Base-by-base conservation (phyloP, 805 yeast species). In the Candida argentea region DNA sequence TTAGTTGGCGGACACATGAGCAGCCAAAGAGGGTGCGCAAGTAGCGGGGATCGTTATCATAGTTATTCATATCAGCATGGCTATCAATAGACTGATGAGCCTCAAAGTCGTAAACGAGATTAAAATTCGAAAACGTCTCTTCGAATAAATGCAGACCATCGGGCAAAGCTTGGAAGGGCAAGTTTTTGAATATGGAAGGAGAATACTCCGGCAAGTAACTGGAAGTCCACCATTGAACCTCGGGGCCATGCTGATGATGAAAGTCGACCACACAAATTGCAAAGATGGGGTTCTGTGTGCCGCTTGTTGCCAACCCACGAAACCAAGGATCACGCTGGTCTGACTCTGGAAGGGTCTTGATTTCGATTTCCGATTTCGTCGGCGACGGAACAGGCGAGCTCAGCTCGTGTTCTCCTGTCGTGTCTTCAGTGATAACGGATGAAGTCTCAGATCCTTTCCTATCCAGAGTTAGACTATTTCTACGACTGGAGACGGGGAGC, bases 61-160 rank as follows among this genome's bases (percentile, higher is more conserved):
- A 63, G 10, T 40, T 36, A 24, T 48, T 48, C 18, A 53, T 43
- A 33, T 54, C 62, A 5, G 46, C 46, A 20, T 61, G 52, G 33
- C 64, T 51, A 27, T 60, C 74, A 12, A 76, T 69, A 8, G 73
- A 61, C 15, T 42, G 42, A 13, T 61, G 53, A 17, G 52, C 53
- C 16, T 58, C 54, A 29, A 72, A 73, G 48, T 85, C 85, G 46
- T 74, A 82, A 5, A 80, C 67, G 24, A 89, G 57, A 14, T 94
- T 87, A 55, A 89, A 89, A 47, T 84, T 84, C 14, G 94, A 78
- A 46, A 87, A 85, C 1, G 94, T 86, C 51, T 91, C 97, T 48
- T 86, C 94, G 47, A 77, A 89, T 14, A 87, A 66, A 50, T 91
- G 98, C 2, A 93, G 78, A 4, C 97, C 97, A 54, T 91, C 98